Conservation (phyloP, 306 rosid genomes). For the Vachellia pachyceras region DNA sequence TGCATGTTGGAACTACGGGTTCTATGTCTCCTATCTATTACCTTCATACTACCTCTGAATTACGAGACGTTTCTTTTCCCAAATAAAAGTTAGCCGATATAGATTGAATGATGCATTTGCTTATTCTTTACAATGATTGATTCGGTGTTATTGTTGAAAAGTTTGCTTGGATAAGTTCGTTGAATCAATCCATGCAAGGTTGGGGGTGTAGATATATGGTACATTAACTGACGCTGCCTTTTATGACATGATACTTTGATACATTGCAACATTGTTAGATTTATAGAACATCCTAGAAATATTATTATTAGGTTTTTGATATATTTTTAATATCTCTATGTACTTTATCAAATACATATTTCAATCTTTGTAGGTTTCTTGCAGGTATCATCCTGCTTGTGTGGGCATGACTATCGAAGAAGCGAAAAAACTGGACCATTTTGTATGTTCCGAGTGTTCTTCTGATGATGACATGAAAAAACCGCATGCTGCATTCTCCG, state of each 20-base stretch:
- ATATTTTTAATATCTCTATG: constrained; percentile 7
- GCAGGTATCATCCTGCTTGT: constrained; percentile 97
- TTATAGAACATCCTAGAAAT: neutral
- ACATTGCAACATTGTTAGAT: constrained; percentile 17
- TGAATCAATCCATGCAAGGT: neutral
- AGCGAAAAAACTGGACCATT: constrained; percentile 82
- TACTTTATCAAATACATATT: constrained; percentile 31
- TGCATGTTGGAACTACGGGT: constrained; percentile 28
- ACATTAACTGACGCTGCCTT: constrained; percentile 3
- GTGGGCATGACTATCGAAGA: constrained; percentile 87
- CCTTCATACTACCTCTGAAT: neutral
- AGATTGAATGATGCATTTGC: constrained; percentile 28
- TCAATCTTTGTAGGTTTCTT: constrained; percentile 42
- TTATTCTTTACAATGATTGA: constrained; percentile 1
- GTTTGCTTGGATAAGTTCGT: neutral
- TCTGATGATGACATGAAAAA: constrained; percentile 73
- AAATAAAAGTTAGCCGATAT: neutral
- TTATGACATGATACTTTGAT: neutral
- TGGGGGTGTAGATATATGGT: constrained; percentile 28
- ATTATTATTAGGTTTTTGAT: constrained; percentile 7
- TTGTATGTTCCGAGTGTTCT: constrained; percentile 85
- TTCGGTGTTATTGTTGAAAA: neutral
- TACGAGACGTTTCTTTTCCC: constrained; percentile 1
- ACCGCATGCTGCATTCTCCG: constrained; percentile 53
- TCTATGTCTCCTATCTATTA: neutral